Evolutionary conservation across 192 early-diverging fungal genomes (phyloP), one percentile per base, ranked within the genome.

Genomic region (Thamnidium elegans): DNA sequence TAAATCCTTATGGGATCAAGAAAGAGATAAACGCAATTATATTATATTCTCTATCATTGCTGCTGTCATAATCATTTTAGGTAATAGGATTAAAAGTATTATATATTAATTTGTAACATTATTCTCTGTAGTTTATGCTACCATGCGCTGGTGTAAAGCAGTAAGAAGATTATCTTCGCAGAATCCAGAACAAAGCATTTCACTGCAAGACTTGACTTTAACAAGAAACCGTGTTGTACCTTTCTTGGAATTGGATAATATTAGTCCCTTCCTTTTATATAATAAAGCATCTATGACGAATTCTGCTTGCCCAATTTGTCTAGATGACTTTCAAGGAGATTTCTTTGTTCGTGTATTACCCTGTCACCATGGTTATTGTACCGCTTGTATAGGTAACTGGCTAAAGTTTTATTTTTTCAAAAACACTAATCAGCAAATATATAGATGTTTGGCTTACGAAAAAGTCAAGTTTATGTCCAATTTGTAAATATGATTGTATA

Each of bases 361-460:
- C 11, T 76, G 74, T 61, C 39, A 55, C 13, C 74, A 76, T 50
- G 69, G 66, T 7, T 76, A 71, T 50, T 76, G 74, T 55, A 52
- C 58, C 20, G 62, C 45, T 31, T 76, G 74, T 55, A 71, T 76
- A 51, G 74, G 69, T 76, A 67, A 70, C 23, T 30, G 46, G 14
- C n/a, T 21, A 60, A 23, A 46, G 14, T 26, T 21, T 19, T n/a
- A 7, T 11, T 43, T 14, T 2, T 10, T 13, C 19, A 59, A 1
- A 19, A 3, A 7, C 7, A 46, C 30, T 48, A 47, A 23, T 14
- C 26, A 5, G 8, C 14, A 17, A 14, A 48, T 50, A 14, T 8
- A 34, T 55, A 68, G 67, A 68, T 39, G 58, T 61, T 17, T 68
- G 67, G 67, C 43, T 68, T 44, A 68, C 67, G 17, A 68, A 54